Evolutionary conservation across 2,329 filamentous ascomycete species (phyloP), one percentile per base, ranked within the genome.

Genomic region (Aureobasidium sp.): DNA sequence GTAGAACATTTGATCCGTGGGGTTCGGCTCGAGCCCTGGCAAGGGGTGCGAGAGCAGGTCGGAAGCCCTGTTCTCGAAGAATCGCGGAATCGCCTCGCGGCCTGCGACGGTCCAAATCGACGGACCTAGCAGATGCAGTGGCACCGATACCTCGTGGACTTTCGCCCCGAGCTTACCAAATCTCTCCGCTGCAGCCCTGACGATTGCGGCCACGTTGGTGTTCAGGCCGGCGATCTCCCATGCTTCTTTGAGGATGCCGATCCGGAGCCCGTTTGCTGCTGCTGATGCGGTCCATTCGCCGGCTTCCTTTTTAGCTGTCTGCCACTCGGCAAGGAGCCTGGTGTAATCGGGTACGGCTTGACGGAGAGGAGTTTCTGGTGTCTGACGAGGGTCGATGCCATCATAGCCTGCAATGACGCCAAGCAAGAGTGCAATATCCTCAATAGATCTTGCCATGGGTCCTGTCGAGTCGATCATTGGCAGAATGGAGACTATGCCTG

Each of bases 171-270:
- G 72, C 12, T 70, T 65, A 15, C 66, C 64, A 65, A 81, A 74
- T 27, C 72, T 73, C 25, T 70, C 66, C 1, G 76, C 77, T 0
- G 75, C 73, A 6, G 70, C 56, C 25, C 71, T 68, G 25, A 80
- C 74, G 1, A 70, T 69, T 5, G 68, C 67, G 2, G 69, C 70
- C 0, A 82, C 77, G 37, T 75, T 69, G 1, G 69, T 48, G 36
- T 75, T 71, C 3, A 80, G 69, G 3, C 74, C 75, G 0, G 72
- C 67, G 0, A 75, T 68, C 20, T 71, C 69, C 56, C 80, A 75
- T 0, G 73, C 72, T 65, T 83, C 79, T 39, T 70, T 75, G 41
- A 83, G 69, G 1, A 82, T 65, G 11, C 79, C 80, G 6, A 82
- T 70, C 44, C 74, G 75, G 15, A 82, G 67, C 0, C 76, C 76